Evolutionary conservation across 441 rosid species (phyloP), one percentile per base, ranked within the genome.

Genomic region (Adansonia gregorii): DNA sequence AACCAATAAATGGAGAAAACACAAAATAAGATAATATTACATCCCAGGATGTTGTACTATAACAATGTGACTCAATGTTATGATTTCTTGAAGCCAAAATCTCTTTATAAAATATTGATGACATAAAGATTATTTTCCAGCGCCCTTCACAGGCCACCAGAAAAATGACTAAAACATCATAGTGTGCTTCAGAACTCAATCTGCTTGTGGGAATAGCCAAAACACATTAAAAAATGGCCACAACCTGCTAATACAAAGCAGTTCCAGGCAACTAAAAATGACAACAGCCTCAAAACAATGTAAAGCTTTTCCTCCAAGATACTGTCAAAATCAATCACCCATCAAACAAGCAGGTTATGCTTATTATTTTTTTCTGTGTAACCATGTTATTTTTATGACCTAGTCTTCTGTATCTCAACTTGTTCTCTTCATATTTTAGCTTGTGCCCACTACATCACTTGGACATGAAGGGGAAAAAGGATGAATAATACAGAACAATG

Each of bases 351-450:
- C 24, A 45, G 7, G 2, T 19, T 45, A 45, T 45, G 35, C 31
- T 67, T 67, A 17, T 31, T 43, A 5, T 0, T 19, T 2, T 20
- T 4, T 10, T 10, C 12, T 45, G n/a, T 45, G 39, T 19, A 45
- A 45, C 72, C 55, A 45, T 67, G 15, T 48, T 48, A 70, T 19
- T 51, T 46, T 14, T 54, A 67, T 49, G 12, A 71, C 63, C 45
- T n/a, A 49, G 45, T 68, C 58, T 55, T 27, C 4, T n/a, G 41
- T 4, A 59, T 61, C 48, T 60, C 20, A 22, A 11, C 17, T n/a
- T 27, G 12, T 77, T 58, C 58, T 22, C 27, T 46, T 17, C 70
- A 49, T 39, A 51, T 31, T 60, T 73, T 56, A 67, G 58, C 71
- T 73, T 15, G 27, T 43, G 41, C 43, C 1, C 22, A 48, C 2